A percentile compares a stretch with the other conserved stretches of the same genome.
These are phyloP conservation scores for Parathielavia hyrcaniae DNA, from an alignment of 495 filamentous ascomycete genomes.

Conservation along the genomic window DNA sequence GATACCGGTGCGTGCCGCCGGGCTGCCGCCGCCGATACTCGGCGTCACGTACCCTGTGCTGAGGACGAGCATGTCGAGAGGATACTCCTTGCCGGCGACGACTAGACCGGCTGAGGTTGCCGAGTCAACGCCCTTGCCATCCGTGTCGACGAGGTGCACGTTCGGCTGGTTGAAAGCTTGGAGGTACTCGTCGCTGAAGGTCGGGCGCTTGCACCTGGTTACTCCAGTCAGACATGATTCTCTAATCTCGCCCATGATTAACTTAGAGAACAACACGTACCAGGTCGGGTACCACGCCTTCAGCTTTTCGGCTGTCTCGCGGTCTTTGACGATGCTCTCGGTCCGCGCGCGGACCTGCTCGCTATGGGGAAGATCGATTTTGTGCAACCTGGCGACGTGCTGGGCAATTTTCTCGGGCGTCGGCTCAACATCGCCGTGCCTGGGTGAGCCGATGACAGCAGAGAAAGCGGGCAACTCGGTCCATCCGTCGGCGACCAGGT, in stretches of 20 bases:
- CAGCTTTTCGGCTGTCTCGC: constrained; percentile 38
- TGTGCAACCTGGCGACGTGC: constrained; percentile 31
- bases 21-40: constrained; percentile 28
- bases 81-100: constrained; percentile 34
- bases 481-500: constrained; percentile 44
- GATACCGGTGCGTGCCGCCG: constrained; percentile 32
- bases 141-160: constrained; percentile 49
- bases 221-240: not conserved
- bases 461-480: constrained; percentile 28
- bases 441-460: constrained; percentile 27
- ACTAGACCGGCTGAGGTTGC: constrained; percentile 38
- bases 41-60: constrained; percentile 45
- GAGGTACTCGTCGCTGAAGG: constrained; percentile 45
- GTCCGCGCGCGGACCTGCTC: constrained; percentile 35
- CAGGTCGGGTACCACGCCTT: constrained; percentile 43
- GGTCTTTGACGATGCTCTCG: constrained; percentile 40
- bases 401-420: constrained; percentile 34
- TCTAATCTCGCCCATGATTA: too few species aligned
- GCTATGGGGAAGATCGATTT: constrained; percentile 22
- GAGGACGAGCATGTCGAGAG: constrained; percentile 45
- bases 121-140: constrained; percentile 45
- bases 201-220: constrained; percentile 39
- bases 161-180: constrained; percentile 40
- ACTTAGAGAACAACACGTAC: constrained; percentile 5
- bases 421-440: constrained; percentile 23